These are phyloP conservation scores for Solanum sitiens DNA, from an alignment of 257 asterid species.

Conservation along the genomic window DNA sequence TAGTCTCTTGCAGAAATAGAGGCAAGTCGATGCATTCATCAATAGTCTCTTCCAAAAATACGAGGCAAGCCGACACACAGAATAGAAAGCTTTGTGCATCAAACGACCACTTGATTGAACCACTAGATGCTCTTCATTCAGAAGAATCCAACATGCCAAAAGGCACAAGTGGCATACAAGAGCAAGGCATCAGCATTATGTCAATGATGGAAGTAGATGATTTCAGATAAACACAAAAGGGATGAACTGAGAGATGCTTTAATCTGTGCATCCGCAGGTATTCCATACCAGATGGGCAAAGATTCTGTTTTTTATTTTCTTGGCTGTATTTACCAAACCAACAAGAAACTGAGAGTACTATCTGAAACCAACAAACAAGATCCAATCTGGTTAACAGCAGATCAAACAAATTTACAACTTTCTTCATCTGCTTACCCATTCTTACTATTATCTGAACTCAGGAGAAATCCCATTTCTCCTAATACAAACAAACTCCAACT, in stretches of 20 bases:
- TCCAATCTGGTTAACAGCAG: not conserved
- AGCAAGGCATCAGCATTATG: not conserved
- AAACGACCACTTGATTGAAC: not conserved
- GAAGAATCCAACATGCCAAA: not conserved
- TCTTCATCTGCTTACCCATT: not conserved
- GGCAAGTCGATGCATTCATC: not conserved
- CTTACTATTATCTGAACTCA: not conserved
- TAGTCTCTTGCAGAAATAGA: not conserved
- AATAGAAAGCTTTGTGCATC: too few species aligned
- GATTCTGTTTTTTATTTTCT: not conserved
- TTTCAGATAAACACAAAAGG: not conserved
- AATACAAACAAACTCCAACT: not conserved
- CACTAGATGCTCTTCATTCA: not conserved
- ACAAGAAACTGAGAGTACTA: not conserved
- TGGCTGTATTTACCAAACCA: conserved; percentile 1
- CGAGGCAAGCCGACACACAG: too few species aligned
- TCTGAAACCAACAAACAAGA: not conserved
- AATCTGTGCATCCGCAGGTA: not conserved
- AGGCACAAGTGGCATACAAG: not conserved
- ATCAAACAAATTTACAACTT: not conserved
- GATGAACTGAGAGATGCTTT: not conserved
- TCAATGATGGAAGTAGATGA: not conserved
- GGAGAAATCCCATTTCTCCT: conserved; percentile 13
- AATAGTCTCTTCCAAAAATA: too few species aligned
- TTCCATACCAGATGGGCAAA: not conserved